phyloP scores from a whole-genome alignment of 179 eudicot genomes.

The Drosera spatulata region DNA sequence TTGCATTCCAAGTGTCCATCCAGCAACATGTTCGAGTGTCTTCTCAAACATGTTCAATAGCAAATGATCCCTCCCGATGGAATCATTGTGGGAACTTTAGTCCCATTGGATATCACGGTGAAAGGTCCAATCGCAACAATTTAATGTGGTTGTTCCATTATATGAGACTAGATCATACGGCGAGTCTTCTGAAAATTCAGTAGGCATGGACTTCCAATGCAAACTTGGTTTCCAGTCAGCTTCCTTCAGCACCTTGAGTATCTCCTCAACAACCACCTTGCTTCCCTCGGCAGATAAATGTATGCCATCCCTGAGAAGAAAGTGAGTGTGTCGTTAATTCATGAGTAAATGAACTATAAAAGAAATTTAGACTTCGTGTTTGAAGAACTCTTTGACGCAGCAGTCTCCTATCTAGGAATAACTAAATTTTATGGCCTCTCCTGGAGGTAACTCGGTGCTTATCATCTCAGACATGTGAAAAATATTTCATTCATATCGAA shows the following conservation, averaged over 20 bases:
- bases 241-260: constrained; percentile 32
- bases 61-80: too few relatives aligned
- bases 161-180: constrained; percentile 38
- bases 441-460: too few relatives aligned
- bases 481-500: not conserved
- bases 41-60: too few relatives aligned
- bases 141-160: constrained; percentile 49
- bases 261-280: constrained; percentile 41
- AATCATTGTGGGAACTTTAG: constrained; percentile 4
- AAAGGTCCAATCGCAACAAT: constrained; percentile 53
- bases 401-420: too few relatives aligned
- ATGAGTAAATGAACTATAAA: too few relatives aligned
- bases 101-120: constrained; percentile 68
- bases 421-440: too few relatives aligned
- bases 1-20: too few relatives aligned
- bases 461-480: not conserved
- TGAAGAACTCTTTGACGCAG: too few relatives aligned
- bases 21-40: too few relatives aligned
- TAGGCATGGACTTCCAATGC: constrained; percentile 78
- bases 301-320: constrained; percentile 59
- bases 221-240: constrained; percentile 88
- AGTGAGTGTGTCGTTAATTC: not conserved
- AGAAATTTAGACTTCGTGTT: too few relatives aligned
- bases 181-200: constrained; percentile 71
- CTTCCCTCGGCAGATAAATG: constrained; percentile 80